Conservation (phyloP, 169 alveolate species). For the Sarcocystis neurona region DNA sequence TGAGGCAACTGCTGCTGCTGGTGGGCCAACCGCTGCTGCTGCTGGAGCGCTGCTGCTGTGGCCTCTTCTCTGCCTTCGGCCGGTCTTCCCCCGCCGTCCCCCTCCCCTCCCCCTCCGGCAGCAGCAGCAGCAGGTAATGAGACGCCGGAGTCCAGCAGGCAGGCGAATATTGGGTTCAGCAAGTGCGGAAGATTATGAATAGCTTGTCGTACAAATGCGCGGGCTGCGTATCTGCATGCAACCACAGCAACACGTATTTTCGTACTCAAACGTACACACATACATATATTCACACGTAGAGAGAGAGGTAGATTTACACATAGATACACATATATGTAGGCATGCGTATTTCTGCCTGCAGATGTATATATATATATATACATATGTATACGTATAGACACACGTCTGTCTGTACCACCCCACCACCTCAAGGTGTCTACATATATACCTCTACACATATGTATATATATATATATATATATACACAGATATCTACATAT, state of each 20-base stretch:
- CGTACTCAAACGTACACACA: neutral
- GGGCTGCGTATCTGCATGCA: constrained; percentile 47
- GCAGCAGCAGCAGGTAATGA: constrained; percentile 29
- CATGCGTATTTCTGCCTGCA: neutral
- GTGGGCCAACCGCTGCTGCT: neutral
- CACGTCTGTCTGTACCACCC: neutral
- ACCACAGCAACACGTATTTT: neutral
- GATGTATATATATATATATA: too few relatives aligned
- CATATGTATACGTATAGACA: neutral
- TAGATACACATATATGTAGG: too few relatives aligned
- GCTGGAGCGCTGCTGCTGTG: neutral
- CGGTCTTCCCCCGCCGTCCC: neutral
- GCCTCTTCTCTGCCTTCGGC: neutral
- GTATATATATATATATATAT: too few relatives aligned
- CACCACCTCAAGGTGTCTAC: too few relatives aligned
- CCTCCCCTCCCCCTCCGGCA: neutral
- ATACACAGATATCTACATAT: too few relatives aligned
- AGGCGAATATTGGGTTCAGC: constrained; percentile 39
- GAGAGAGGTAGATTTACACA: too few relatives aligned
- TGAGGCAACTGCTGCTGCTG: neutral
- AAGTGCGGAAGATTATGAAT: constrained; percentile 18
- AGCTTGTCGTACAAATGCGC: constrained; percentile 42
- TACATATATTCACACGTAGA: too few relatives aligned
- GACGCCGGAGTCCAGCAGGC: neutral
- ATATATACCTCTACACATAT: too few relatives aligned